Conservation (phyloP, 1,284 basidiomycete genomes). For the Pseudozyma pruni region DNA sequence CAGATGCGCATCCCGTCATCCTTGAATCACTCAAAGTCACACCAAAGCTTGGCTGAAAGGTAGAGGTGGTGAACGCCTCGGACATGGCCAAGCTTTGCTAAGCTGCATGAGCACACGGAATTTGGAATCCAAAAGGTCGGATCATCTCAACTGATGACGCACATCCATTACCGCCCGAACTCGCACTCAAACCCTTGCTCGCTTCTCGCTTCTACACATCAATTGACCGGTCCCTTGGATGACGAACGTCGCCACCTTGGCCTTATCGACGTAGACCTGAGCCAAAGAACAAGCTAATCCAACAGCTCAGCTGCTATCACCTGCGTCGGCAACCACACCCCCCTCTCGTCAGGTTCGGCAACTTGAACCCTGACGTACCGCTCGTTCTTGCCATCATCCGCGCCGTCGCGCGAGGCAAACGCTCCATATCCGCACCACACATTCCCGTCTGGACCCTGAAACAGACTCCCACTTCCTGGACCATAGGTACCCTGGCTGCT, state of each 20-base stretch:
- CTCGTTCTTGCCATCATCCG: slow-evolving; percentile 30
- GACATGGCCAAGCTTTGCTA: slow-evolving; percentile 27
- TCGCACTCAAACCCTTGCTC: too few relatives aligned
- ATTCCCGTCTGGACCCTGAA: slow-evolving; percentile 25
- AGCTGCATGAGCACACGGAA: slow-evolving; percentile 15
- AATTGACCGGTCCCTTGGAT: too few relatives aligned
- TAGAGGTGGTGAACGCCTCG: too few relatives aligned
- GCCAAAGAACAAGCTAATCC: too few relatives aligned
- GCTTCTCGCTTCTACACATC: background rate
- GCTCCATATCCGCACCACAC: slow-evolving; percentile 41
- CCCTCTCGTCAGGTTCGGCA: slow-evolving; percentile 28
- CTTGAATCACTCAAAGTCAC: too few relatives aligned
- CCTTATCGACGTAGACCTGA: too few relatives aligned
- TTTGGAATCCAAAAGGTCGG: slow-evolving; percentile 4
- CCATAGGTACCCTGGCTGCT: slow-evolving; percentile 32
- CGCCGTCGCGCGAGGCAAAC: slow-evolving; percentile 23
- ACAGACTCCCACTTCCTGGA: slow-evolving; percentile 34
- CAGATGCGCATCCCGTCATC: too few relatives aligned
- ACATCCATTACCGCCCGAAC: background rate
- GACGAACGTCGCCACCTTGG: too few relatives aligned
- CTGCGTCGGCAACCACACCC: slow-evolving; percentile 39
- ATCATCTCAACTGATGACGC: slow-evolving; percentile 21
- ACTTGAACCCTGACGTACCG: slow-evolving; percentile 40
- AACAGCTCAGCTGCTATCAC: slow-evolving; percentile 24
- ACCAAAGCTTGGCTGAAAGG: too few relatives aligned